Percentiles rank a stretch among this genome's conserved stretches.
phyloP scores from a whole-genome alignment of 225 moss, liverwort and hornwort genomes.

The Thuidium tamariscinum region DNA sequence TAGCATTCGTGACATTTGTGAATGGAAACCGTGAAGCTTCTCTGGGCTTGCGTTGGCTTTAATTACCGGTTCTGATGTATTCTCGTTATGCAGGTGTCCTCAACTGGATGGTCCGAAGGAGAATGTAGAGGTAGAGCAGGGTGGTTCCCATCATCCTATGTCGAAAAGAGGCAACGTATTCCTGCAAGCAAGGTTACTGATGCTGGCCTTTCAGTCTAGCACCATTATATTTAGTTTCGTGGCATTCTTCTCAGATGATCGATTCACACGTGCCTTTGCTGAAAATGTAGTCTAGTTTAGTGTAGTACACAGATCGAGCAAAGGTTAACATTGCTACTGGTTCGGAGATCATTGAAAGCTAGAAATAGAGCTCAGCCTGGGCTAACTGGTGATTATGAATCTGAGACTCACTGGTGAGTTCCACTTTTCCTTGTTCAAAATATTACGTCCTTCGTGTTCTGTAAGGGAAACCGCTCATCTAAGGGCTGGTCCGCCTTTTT shows the following conservation, averaged over 20 bases:
- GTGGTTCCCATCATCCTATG: constrained; percentile 35
- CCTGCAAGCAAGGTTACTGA: constrained; percentile 33
- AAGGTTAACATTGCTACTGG: neutral
- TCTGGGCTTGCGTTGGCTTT: neutral
- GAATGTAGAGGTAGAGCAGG: constrained; percentile 34
- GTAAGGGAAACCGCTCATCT: no score
- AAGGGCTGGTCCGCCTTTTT: no score
- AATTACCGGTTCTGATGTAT: neutral
- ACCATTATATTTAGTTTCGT: neutral
- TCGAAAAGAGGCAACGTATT: constrained; percentile 35
- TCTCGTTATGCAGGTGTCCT: constrained; percentile 13
- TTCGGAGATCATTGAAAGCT: neutral
- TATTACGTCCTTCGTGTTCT: neutral
- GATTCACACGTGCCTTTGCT: neutral
- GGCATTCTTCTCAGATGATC: neutral
- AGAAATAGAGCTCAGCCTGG: neutral
- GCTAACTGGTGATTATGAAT: neutral
- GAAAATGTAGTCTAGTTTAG: neutral
- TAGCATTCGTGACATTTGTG: neutral
- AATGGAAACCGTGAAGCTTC: neutral
- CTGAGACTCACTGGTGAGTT: neutral
- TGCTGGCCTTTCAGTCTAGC: constrained; percentile 20
- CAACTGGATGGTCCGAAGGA: constrained; percentile 44
- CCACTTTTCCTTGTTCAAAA: neutral
- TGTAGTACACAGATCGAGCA: neutral